Percentiles rank a stretch among this genome's conserved stretches.
These are phyloP conservation scores for Gossypium trilobum DNA, from an alignment of 441 rosid species.

Conservation along the genomic window DNA sequence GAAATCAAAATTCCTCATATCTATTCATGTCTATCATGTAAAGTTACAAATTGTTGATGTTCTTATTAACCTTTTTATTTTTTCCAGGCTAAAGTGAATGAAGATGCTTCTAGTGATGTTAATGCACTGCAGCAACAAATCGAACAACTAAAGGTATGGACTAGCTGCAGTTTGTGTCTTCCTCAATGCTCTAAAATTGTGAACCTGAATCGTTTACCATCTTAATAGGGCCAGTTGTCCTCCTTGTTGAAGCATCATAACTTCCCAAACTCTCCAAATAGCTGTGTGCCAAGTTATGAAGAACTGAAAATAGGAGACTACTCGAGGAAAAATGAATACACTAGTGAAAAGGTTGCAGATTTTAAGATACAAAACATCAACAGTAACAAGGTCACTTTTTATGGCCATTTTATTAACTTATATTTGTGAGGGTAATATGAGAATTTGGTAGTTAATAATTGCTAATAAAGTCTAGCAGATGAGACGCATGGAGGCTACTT, in stretches of 20 bases:
- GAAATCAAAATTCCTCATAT: not conserved
- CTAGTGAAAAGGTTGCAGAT: slow-evolving; percentile 26
- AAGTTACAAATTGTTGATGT: slow-evolving; percentile 8
- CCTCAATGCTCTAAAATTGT: slow-evolving; percentile 8
- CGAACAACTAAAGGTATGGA: slow-evolving; percentile 58
- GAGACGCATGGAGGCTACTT: slow-evolving; percentile 32
- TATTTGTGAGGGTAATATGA: slow-evolving; percentile 12
- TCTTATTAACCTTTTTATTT: slow-evolving; percentile 18
- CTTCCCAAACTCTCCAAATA: slow-evolving; percentile 30
- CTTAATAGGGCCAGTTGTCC: slow-evolving; percentile 60
- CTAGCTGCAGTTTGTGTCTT: slow-evolving; percentile 12
- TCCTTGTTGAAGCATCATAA: slow-evolving; percentile 46
- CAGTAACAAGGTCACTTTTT: slow-evolving; percentile 41
- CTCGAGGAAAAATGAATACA: slow-evolving; percentile 23
- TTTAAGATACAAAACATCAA: slow-evolving; percentile 23
- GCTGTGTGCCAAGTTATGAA: slow-evolving; percentile 31
- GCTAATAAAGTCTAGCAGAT: slow-evolving; percentile 30
- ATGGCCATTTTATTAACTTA: slow-evolving; percentile 11
- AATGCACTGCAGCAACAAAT: slow-evolving; percentile 74
- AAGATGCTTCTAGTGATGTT: slow-evolving; percentile 90
- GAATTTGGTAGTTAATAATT: not conserved
- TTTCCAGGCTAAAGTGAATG: slow-evolving; percentile 79
- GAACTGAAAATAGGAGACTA: slow-evolving; percentile 25
- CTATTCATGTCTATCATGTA: slow-evolving; percentile 1
- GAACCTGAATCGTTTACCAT: slow-evolving; percentile 19